Percentiles rank a stretch among this genome's conserved stretches.
phyloP scores from a whole-genome alignment of 1,139 yeast genomes.

The Lodderomyces metapsilosis region DNA sequence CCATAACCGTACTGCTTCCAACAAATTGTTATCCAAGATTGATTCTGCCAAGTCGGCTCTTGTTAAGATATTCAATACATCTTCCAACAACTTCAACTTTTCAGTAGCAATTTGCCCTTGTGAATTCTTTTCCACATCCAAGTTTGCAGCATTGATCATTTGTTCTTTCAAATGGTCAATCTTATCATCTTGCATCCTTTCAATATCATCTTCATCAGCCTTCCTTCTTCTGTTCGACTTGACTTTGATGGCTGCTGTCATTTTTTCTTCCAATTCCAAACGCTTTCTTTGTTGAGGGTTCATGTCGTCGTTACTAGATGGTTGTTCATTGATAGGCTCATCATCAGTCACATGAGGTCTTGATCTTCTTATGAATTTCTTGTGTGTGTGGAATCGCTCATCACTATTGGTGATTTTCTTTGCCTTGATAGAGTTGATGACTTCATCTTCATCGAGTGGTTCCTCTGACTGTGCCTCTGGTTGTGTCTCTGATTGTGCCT shows the following conservation, averaged over 20 bases:
- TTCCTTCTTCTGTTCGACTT: slow-evolving; percentile 57
- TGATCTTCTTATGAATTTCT: slow-evolving; percentile 38
- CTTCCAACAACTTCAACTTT: slow-evolving; percentile 77
- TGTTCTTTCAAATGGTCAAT: slow-evolving; percentile 78
- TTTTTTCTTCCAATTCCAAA: slow-evolving; percentile 74
- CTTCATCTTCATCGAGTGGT: slow-evolving; percentile 25
- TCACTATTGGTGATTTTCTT: slow-evolving; percentile 22
- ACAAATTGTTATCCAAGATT: slow-evolving; percentile 86
- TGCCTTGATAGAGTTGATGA: slow-evolving; percentile 26
- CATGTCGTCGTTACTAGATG: slow-evolving; percentile 6
- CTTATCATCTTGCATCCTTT: slow-evolving; percentile 90
- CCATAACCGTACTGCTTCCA: slow-evolving; percentile 96
- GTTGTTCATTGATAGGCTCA: neutral
- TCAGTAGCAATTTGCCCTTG: slow-evolving; percentile 80
- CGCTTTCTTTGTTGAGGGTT: slow-evolving; percentile 59
- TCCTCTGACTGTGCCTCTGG: slow-evolving; percentile 19
- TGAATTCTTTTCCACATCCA: slow-evolving; percentile 82
- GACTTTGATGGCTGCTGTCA: slow-evolving; percentile 73
- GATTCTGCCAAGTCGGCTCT: slow-evolving; percentile 89
- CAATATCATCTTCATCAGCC: slow-evolving; percentile 88
- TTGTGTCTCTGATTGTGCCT: slow-evolving; percentile 9
- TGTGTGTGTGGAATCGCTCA: slow-evolving; percentile 31
- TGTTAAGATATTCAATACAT: slow-evolving; percentile 71
- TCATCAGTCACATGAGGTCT: slow-evolving; percentile 9
- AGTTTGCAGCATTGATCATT: slow-evolving; percentile 92